A percentile compares a stretch with the other conserved stretches of the same genome.
Evolutionary conservation across 345 rosid species (phyloP).

Genomic region (Viola odorata): DNA sequence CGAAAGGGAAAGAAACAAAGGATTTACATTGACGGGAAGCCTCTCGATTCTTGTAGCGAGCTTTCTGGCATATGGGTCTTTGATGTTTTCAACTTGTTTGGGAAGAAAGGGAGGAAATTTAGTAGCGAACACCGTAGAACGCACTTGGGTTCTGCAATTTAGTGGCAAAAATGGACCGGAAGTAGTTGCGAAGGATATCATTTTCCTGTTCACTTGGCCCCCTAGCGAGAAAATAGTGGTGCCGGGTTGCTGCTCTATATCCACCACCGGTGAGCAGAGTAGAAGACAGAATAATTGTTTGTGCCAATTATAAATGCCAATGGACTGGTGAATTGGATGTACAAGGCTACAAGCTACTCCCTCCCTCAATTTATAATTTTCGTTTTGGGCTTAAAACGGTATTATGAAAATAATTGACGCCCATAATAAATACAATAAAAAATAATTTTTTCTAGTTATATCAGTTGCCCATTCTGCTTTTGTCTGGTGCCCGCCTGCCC

Average conservation of each 20-base stretch:
- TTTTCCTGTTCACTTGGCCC: constrained; percentile 8
- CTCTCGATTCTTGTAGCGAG: constrained; percentile 59
- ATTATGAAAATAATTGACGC: no score
- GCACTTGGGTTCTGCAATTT: constrained; percentile 7
- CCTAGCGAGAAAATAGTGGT: constrained; percentile 4
- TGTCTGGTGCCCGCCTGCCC: no score
- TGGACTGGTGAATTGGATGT: no score
- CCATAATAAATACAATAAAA: no score
- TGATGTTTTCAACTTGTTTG: constrained; percentile 45
- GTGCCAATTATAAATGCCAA: no score
- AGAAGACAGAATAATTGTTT: not conserved
- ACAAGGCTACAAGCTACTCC: no score
- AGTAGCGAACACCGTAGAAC: constrained; percentile 14
- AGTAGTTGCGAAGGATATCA: constrained; percentile 24
- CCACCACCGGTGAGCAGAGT: not conserved
- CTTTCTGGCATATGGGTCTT: constrained; percentile 46
- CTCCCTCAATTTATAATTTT: no score
- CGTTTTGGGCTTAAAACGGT: no score
- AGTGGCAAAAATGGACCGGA: not conserved
- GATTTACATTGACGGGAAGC: constrained; percentile 40
- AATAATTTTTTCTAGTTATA: no score
- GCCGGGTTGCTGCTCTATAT: not conserved
- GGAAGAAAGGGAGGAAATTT: constrained; percentile 58
- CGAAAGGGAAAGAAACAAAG: not conserved
- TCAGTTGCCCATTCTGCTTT: no score